phyloP scores from a whole-genome alignment of 345 rosid genomes.

The Hypericum androsaemum region DNA sequence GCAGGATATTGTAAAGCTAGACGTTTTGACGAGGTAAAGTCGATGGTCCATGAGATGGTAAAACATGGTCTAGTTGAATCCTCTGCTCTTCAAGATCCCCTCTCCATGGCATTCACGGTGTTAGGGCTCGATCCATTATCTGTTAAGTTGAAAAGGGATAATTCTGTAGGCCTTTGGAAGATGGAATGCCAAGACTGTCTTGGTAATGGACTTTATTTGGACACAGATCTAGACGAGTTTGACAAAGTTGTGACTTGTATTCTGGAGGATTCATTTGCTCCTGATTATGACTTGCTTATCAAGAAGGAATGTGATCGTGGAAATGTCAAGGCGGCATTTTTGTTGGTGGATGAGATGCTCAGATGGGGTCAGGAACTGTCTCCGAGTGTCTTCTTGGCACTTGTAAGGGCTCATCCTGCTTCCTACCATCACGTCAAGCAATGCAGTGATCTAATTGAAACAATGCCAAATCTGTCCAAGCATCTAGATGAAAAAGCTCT shows the following conservation, averaged over 20 bases:
- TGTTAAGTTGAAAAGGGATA: conserved; percentile 64
- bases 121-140: conserved; percentile 52
- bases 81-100: conserved; percentile 43
- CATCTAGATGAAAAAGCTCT: conserved; percentile 46
- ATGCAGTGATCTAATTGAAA: conserved; percentile 31
- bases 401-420: conserved; percentile 35
- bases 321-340: conserved; percentile 30
- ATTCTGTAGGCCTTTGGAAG: conserved; percentile 35
- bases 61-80: conserved; percentile 35
- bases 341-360: conserved; percentile 47
- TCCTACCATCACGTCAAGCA: conserved; percentile 34
- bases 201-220: conserved; percentile 80
- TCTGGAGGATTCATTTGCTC: conserved; percentile 38
- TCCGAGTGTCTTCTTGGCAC: conserved; percentile 23
- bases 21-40: conserved; percentile 52
- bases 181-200: conserved; percentile 67
- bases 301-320: conserved; percentile 30
- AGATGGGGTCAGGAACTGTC: conserved; percentile 65
- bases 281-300: conserved; percentile 46
- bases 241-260: conserved; percentile 34
- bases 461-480: conserved; percentile 44
- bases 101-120: conserved; percentile 43
- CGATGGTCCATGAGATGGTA: conserved; percentile 40
- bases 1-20: conserved; percentile 72
- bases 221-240: conserved; percentile 48